A percentile compares a stretch with the other conserved stretches of the same genome.
phyloP scores from a whole-genome alignment of 108 stramenopile species.

The Skeletonema costatum region DNA sequence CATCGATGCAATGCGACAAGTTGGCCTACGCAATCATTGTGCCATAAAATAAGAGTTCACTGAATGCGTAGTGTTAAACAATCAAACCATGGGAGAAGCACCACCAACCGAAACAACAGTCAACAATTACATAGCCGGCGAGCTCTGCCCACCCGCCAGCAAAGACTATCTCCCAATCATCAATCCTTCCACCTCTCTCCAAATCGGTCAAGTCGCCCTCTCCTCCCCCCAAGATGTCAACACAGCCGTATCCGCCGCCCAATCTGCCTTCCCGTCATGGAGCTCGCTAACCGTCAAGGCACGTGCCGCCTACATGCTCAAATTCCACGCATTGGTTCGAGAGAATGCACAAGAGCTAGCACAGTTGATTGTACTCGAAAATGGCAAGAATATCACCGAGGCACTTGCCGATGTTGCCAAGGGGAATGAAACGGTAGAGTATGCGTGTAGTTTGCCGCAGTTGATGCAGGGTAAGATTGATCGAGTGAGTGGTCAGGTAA shows the following conservation, averaged over 20 bases:
- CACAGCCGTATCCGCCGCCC: slow-evolving; percentile 74
- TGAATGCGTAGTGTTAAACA: background rate
- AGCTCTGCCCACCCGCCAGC: slow-evolving; percentile 55
- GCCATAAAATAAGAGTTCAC: background rate
- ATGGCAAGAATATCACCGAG: slow-evolving; percentile 97
- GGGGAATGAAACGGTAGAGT: slow-evolving; percentile 98
- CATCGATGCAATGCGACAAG: too few species aligned
- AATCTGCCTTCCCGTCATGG: slow-evolving; percentile 84
- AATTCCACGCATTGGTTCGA: slow-evolving; percentile 87
- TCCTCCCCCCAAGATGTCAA: slow-evolving; percentile 73
- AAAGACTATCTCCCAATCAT: slow-evolving; percentile 58
- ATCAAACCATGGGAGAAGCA: slow-evolving; percentile 1
- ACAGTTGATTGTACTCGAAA: slow-evolving; percentile 87
- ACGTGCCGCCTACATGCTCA: slow-evolving; percentile 92
- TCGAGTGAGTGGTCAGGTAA: slow-evolving; percentile 77
- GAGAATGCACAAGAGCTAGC: slow-evolving; percentile 87
- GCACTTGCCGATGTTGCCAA: slow-evolving; percentile 96
- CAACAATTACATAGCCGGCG: slow-evolving; percentile 76
- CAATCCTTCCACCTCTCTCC: slow-evolving; percentile 52
- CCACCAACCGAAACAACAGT: slow-evolving; percentile 15
- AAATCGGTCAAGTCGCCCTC: slow-evolving; percentile 68
- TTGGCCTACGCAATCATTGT: too few species aligned
- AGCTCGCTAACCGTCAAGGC: slow-evolving; percentile 72
- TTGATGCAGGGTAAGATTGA: slow-evolving; percentile 81
- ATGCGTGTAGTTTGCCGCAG: slow-evolving; percentile 93